These are phyloP conservation scores for Lachnellula cervina DNA, from an alignment of 2,329 filamentous ascomycete species.

Conservation along the genomic window DNA sequence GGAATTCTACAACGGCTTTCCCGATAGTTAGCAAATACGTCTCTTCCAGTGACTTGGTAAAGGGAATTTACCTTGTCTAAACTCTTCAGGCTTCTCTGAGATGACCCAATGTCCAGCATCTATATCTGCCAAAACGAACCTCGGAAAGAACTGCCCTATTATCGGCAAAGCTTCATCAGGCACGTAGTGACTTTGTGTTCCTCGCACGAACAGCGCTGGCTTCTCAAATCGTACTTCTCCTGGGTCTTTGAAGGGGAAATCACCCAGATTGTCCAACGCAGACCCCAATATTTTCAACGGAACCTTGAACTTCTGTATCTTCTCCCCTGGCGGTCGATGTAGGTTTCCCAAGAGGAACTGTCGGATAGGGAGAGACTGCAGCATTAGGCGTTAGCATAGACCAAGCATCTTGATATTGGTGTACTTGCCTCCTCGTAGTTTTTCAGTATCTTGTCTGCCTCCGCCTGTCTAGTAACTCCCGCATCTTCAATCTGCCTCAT, in stretches of 20 bases:
- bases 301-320: constrained; percentile 68
- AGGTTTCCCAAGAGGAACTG: constrained; percentile 92
- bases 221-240: constrained; percentile 65
- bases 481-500: constrained; percentile 78
- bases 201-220: constrained; percentile 74
- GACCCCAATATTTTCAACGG: constrained; percentile 67
- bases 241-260: constrained; percentile 81
- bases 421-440: constrained; percentile 63
- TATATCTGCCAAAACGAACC: constrained; percentile 67
- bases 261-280: constrained; percentile 66
- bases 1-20: constrained; percentile 59
- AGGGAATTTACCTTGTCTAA: constrained; percentile 59
- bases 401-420: background rate
- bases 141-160: constrained; percentile 77
- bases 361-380: constrained; percentile 65
- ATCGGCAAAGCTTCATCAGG: constrained; percentile 75
- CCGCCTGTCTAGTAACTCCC: constrained; percentile 61
- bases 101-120: constrained; percentile 85
- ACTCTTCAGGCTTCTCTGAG: constrained; percentile 78
- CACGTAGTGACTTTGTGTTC: constrained; percentile 72
- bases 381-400: background rate
- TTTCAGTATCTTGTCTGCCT: constrained; percentile 75
- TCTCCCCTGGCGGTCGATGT: constrained; percentile 46
- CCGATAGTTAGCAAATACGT: background rate
- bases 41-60: background rate